These are phyloP conservation scores for Rhizodiscina lignyota DNA, from an alignment of 495 filamentous ascomycete species.

Conservation along the genomic window DNA sequence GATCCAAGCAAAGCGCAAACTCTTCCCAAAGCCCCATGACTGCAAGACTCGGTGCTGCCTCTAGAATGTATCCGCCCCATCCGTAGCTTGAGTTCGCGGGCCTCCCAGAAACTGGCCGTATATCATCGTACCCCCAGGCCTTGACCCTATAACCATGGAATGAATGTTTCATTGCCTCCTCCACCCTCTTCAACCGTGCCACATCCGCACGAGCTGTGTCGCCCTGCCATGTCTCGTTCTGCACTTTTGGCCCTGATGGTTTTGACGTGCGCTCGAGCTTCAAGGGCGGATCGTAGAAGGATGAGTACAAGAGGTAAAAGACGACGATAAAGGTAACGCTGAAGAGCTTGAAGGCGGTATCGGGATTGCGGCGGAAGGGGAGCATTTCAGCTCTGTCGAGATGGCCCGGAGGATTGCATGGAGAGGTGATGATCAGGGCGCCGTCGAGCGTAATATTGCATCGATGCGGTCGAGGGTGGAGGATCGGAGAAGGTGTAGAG, in stretches of 20 bases:
- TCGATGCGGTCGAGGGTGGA: no score
- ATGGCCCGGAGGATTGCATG: no score
- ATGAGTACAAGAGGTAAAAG: constrained; percentile 13
- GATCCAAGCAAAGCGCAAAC: constrained; percentile 11
- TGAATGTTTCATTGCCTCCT: constrained; percentile 16
- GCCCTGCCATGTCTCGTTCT: constrained; percentile 10
- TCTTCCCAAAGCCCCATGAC: constrained; percentile 21
- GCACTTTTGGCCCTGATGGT: constrained; percentile 4
- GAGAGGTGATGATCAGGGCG: no score
- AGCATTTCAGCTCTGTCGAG: no score
- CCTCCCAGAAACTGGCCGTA: constrained; percentile 14
- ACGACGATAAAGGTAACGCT: constrained; percentile 15
- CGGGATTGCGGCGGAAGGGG: constrained; percentile 15
- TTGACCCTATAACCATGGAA: constrained; percentile 14
- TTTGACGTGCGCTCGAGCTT: neutral
- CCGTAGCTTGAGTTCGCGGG: constrained; percentile 12
- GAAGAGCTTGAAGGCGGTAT: constrained; percentile 18
- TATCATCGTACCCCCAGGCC: constrained; percentile 19
- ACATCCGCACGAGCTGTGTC: constrained; percentile 8
- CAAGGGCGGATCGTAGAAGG: constrained; percentile 1
- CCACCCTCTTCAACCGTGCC: constrained; percentile 9
- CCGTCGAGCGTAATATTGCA: no score
- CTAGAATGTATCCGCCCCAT: constrained; percentile 23
- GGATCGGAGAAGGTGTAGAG: no score
- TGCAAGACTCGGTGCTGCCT: constrained; percentile 16